Evolutionary conservation across 805 yeast species (phyloP).

Genomic region (Brettanomyces sp.): DNA sequence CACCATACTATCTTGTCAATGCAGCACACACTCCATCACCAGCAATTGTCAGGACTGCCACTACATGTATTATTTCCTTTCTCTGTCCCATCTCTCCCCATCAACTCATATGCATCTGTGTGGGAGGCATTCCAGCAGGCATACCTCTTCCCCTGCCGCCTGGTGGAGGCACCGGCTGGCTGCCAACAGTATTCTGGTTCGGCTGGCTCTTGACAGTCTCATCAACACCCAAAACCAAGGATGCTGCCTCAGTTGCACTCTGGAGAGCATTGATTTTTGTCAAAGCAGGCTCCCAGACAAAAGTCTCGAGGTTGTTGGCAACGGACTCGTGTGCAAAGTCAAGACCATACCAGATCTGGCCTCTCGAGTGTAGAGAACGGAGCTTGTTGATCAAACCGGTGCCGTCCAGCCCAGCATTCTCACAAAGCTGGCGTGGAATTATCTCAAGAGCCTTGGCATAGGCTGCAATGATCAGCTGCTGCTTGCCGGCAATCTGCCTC

Average conservation of each 20-base stretch:
- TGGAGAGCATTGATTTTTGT: slow-evolving; percentile 89
- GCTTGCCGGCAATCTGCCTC: slow-evolving; percentile 86
- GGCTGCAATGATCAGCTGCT: slow-evolving; percentile 85
- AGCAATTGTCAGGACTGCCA: too few relatives aligned
- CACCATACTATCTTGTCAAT: too few relatives aligned
- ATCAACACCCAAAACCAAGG: slow-evolving; percentile 86
- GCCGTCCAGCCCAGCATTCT: slow-evolving; percentile 97
- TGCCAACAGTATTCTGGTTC: slow-evolving; percentile 33
- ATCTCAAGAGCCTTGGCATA: slow-evolving; percentile 93
- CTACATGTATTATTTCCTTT: too few relatives aligned
- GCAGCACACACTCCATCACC: too few relatives aligned
- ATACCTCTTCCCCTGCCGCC: slow-evolving; percentile 61
- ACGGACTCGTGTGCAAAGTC: slow-evolving; percentile 80
- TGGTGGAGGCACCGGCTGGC: slow-evolving; percentile 17
- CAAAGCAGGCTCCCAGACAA: slow-evolving; percentile 97
- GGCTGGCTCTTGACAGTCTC: slow-evolving; percentile 80
- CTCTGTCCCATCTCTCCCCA: neutral
- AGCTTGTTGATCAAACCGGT: slow-evolving; percentile 86
- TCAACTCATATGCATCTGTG: slow-evolving; percentile 1
- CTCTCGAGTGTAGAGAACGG: slow-evolving; percentile 90
- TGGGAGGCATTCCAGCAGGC: slow-evolving; percentile 4
- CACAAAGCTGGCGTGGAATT: slow-evolving; percentile 95
- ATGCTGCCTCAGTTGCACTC: slow-evolving; percentile 96
- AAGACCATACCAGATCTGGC: slow-evolving; percentile 86
- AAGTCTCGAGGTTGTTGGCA: slow-evolving; percentile 74